Percentiles rank a stretch among this genome's conserved stretches.
Evolutionary conservation across 2,329 filamentous ascomycete species (phyloP).

Genomic region (Nothophoma quercina): DNA sequence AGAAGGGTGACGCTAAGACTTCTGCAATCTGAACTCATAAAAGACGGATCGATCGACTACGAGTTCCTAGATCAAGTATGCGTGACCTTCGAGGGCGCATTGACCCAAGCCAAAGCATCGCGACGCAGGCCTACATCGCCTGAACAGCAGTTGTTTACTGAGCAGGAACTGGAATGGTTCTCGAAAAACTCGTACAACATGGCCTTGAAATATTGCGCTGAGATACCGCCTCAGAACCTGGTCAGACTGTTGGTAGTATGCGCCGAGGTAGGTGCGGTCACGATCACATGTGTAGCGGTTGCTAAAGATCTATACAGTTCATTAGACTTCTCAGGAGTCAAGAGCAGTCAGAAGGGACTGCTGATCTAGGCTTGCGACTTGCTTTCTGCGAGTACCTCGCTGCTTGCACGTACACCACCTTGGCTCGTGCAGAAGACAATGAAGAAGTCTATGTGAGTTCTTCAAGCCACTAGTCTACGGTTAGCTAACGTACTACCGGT

Average conservation of each 20-base stretch:
- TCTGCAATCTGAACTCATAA: slow-evolving; percentile 54
- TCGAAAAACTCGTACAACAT: slow-evolving; percentile 83
- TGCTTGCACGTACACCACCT: slow-evolving; percentile 53
- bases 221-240: slow-evolving; percentile 64
- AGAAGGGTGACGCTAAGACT: slow-evolving; percentile 55
- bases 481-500: slow-evolving; percentile 50
- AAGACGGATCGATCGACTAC: slow-evolving; percentile 34
- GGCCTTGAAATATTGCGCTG: slow-evolving; percentile 67
- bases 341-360: slow-evolving; percentile 28
- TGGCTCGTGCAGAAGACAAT: slow-evolving; percentile 58
- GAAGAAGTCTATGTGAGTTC: slow-evolving; percentile 49
- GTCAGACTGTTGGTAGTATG: slow-evolving; percentile 62
- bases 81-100: slow-evolving; percentile 60
- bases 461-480: slow-evolving; percentile 17
- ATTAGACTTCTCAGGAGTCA: slow-evolving; percentile 47
- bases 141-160: slow-evolving; percentile 59
- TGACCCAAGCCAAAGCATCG: slow-evolving; percentile 55
- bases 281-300: not conserved
- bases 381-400: slow-evolving; percentile 76
- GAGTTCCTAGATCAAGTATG: slow-evolving; percentile 60
- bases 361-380: slow-evolving; percentile 65
- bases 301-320: slow-evolving; percentile 40
- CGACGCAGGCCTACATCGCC: slow-evolving; percentile 53
- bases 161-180: slow-evolving; percentile 81
- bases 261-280: slow-evolving; percentile 44